Evolutionary conservation across 352 stramenopile species (phyloP).

Genomic region (Plasmopara viticola): DNA sequence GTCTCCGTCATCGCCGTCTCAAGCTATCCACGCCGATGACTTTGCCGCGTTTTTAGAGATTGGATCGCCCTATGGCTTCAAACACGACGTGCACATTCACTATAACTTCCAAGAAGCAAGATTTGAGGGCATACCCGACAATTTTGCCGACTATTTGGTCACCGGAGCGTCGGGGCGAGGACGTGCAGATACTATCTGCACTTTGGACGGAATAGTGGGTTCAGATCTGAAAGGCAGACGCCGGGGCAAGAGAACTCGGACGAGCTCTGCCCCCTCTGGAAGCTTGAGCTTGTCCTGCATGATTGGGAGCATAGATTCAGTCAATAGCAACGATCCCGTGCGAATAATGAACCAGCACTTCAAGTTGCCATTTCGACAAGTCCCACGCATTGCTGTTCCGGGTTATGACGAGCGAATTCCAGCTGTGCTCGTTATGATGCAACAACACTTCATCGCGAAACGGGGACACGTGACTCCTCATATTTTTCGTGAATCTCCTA

Average conservation of each 20-base stretch:
- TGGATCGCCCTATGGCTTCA: conserved; percentile 63
- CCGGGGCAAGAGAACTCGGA: conserved; percentile 31
- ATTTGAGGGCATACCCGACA: conserved; percentile 79
- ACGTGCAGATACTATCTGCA: conserved; percentile 18
- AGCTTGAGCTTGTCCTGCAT: conserved; percentile 30
- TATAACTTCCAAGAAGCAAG: conserved; percentile 85
- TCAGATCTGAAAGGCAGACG: conserved; percentile 9
- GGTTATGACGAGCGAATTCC: conserved; percentile 78
- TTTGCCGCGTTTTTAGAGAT: conserved; percentile 46
- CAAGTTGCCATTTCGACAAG: conserved; percentile 64
- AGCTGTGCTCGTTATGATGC: conserved; percentile 82
- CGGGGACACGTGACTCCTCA: conserved; percentile 58
- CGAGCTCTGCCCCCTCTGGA: conserved; percentile 27
- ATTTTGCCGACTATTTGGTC: conserved; percentile 70
- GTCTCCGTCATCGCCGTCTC: conserved; percentile 29
- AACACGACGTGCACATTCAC: conserved; percentile 79
- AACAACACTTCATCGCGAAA: conserved; percentile 70
- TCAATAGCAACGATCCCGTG: conserved; percentile 29
- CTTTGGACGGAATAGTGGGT: conserved; percentile 5
- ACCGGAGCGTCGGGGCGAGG: conserved; percentile 17
- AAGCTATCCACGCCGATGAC: conserved; percentile 16
- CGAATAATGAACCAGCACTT: conserved; percentile 82
- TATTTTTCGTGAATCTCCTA: conserved; percentile 86
- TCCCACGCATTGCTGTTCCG: conserved; percentile 50
- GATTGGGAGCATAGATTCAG: conserved; percentile 19